phyloP scores from a whole-genome alignment of 257 asterid species.

The Solanum lycopersicoides region DNA sequence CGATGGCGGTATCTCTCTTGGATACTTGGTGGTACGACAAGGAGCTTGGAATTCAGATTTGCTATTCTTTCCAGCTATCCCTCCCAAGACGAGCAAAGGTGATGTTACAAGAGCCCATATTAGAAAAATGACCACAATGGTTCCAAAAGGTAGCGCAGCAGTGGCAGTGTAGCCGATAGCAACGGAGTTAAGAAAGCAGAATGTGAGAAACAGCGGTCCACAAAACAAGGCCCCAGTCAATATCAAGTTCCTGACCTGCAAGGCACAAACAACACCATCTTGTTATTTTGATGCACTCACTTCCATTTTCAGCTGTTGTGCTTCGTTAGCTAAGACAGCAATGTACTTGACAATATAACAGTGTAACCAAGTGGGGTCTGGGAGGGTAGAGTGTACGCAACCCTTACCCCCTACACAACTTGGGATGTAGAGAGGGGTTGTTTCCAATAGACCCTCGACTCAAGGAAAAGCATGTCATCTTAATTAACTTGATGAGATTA shows the following conservation, averaged over 20 bases:
- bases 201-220: constrained; percentile 30
- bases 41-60: constrained; percentile 44
- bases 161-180: constrained; percentile 37
- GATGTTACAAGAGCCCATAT: constrained; percentile 42
- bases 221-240: constrained; percentile 33
- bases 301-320: not conserved
- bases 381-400: not conserved
- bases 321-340: not conserved
- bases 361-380: not conserved
- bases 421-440: not conserved
- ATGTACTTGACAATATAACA: not conserved
- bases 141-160: constrained; percentile 43
- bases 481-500: not conserved
- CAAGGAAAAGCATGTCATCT: not conserved
- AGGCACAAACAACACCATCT: not conserved
- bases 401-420: not conserved
- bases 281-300: not conserved
- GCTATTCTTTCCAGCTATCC: constrained; percentile 37
- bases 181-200: constrained; percentile 37
- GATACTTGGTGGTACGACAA: constrained; percentile 37
- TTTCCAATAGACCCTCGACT: not conserved
- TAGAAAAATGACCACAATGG: constrained; percentile 34
- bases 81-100: constrained; percentile 38
- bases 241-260: constrained; percentile 33
- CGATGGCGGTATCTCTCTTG: constrained; percentile 33